Conservation (phyloP, 176 grass and related monocot genomes). For the Oryza glumipatula region DNA sequence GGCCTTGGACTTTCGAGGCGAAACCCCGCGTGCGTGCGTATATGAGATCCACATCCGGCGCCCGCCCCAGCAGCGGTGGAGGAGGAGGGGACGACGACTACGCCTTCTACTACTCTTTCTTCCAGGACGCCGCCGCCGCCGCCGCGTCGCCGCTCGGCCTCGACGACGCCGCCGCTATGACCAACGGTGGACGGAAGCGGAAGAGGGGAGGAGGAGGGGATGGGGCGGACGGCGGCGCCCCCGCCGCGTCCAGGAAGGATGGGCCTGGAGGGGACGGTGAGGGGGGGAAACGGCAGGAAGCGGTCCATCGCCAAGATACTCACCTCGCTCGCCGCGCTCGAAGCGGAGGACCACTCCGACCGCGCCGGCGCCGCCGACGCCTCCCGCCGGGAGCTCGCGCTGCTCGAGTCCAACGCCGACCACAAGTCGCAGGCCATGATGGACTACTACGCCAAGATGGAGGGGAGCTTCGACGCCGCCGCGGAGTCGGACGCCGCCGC, state of each 20-base stretch:
- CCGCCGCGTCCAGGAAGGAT: not conserved
- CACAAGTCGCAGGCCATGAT: slow-evolving; percentile 65
- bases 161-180: slow-evolving; percentile 48
- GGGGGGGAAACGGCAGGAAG: slow-evolving; percentile 52
- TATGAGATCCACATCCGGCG: slow-evolving; percentile 69
- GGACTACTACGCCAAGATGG: slow-evolving; percentile 74
- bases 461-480: slow-evolving; percentile 63
- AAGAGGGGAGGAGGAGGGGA: slow-evolving; percentile 32
- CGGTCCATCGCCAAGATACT: slow-evolving; percentile 71
- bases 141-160: not conserved
- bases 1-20: not conserved
- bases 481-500: slow-evolving; percentile 50
- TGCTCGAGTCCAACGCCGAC: slow-evolving; percentile 73
- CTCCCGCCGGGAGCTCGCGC: slow-evolving; percentile 59
- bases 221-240: not conserved
- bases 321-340: slow-evolving; percentile 69
- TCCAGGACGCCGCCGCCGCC: slow-evolving; percentile 54
- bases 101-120: slow-evolving; percentile 78
- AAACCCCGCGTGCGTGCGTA: slow-evolving; percentile 22
- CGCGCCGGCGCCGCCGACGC: slow-evolving; percentile 47
- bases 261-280: not conserved
- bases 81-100: slow-evolving; percentile 57
- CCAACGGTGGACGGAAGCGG: slow-evolving; percentile 48
- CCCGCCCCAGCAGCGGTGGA: slow-evolving; percentile 37
- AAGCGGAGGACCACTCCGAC: slow-evolving; percentile 73